Percentiles rank a stretch among this genome's conserved stretches.
phyloP scores from a whole-genome alignment of 2,329 filamentous ascomycete genomes.

The Cordyceps cicadae region DNA sequence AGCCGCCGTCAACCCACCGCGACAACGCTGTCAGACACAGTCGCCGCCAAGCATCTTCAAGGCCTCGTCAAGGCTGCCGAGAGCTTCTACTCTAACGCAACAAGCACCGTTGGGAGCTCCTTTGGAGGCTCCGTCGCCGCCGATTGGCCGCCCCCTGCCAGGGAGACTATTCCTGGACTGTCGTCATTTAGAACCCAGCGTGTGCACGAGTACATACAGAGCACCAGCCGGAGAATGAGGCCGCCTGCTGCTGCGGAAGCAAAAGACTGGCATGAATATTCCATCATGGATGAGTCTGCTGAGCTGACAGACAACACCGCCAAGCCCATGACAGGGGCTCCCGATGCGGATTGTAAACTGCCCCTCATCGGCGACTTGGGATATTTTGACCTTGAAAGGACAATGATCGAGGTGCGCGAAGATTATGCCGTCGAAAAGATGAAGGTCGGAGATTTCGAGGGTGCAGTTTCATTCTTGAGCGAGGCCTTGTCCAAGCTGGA shows the following conservation, averaged over 20 bases:
- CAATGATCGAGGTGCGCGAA: background rate
- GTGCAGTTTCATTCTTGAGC: background rate
- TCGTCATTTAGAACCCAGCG: background rate
- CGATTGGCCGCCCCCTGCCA: background rate
- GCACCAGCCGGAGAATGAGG: background rate
- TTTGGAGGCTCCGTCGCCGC: background rate
- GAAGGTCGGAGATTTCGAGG: background rate
- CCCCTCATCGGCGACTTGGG: background rate
- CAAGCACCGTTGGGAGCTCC: background rate
- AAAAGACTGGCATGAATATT: background rate
- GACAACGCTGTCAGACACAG: background rate
- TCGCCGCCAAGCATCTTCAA: background rate
- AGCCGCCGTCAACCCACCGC: background rate
- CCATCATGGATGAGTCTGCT: background rate
- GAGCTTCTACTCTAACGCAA: background rate
- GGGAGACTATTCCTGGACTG: background rate
- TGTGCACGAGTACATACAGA: background rate
- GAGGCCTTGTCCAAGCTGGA: background rate
- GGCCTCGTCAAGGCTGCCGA: background rate
- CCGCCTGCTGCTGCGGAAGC: background rate
- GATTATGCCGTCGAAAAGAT: background rate
- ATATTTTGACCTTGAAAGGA: background rate
- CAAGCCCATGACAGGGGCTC: background rate
- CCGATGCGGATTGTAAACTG: background rate
- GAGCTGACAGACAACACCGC: background rate